Conservation (phyloP, 768 basidiomycete genomes). For the Strobilomyces confusus region DNA sequence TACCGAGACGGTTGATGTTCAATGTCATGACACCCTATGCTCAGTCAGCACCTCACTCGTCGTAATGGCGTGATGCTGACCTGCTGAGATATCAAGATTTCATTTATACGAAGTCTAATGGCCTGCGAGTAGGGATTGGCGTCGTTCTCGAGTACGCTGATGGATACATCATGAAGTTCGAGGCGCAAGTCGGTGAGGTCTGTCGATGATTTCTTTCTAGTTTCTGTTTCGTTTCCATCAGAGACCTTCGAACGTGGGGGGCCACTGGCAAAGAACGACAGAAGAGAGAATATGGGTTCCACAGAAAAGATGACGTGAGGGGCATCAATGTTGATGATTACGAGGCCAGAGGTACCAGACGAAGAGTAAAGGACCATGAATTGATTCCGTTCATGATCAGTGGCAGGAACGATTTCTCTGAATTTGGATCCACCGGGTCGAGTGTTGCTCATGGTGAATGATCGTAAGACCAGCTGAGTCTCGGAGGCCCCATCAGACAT, state of each 20-base stretch:
- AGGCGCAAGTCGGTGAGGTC: conserved; percentile 60
- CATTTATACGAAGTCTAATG: conserved; percentile 78
- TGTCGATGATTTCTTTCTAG: conserved; percentile 11
- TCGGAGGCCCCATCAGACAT: conserved; percentile 82
- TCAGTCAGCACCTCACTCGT: conserved; percentile 7
- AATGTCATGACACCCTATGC: conserved; percentile 74
- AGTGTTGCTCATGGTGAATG: conserved; percentile 89
- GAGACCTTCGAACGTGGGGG: conserved; percentile 29
- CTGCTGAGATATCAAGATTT: conserved; percentile 89
- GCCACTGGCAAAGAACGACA: conserved; percentile 75
- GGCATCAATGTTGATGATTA: conserved; percentile 85
- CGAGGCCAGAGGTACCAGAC: conserved; percentile 64
- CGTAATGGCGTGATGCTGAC: conserved; percentile 37
- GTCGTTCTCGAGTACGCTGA: conserved; percentile 87
- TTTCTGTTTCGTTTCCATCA: conserved; percentile 12
- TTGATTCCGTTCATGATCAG: conserved; percentile 82
- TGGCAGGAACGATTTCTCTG: conserved; percentile 92
- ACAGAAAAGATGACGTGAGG: conserved; percentile 90
- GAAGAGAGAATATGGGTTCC: conserved; percentile 85
- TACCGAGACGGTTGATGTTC: conserved; percentile 77
- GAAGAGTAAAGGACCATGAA: conserved; percentile 90
- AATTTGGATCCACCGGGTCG: conserved; percentile 78
- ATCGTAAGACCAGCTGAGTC: conserved; percentile 82
- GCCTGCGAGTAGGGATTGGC: conserved; percentile 75
- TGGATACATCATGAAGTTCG: conserved; percentile 85